A percentile compares a stretch with the other conserved stretches of the same genome.
Conservation (phyloP, 2,329 filamentous ascomycete species). For the Hypoxylon sp. region DNA sequence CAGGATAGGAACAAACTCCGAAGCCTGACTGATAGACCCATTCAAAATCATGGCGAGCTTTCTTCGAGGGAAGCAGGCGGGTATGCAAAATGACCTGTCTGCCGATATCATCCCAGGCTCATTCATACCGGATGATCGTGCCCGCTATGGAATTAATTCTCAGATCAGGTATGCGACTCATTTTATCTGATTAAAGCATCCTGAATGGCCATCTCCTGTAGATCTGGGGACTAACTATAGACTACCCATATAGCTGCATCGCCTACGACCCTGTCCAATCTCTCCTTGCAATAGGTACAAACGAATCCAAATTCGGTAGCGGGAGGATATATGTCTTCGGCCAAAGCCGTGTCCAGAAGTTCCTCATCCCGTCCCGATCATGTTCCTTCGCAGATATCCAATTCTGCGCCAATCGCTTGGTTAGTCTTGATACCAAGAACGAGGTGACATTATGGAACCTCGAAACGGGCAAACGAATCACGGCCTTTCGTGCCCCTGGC, state of each 20-base stretch:
- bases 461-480: constrained; percentile 74
- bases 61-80: constrained; percentile 91
- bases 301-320: constrained; percentile 84
- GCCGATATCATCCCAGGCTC: constrained; percentile 81
- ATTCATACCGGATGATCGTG: constrained; percentile 87
- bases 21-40: constrained; percentile 30
- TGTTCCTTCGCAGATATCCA: constrained; percentile 82
- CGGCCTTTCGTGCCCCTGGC: constrained; percentile 81
- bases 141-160: constrained; percentile 85
- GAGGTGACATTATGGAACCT: constrained; percentile 89
- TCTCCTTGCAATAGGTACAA: constrained; percentile 90
- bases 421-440: constrained; percentile 87
- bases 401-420: constrained; percentile 87
- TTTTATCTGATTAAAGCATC: background rate
- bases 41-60: constrained; percentile 81
- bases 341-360: constrained; percentile 81
- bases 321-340: constrained; percentile 93
- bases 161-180: constrained; percentile 69
- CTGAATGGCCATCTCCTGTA: constrained; percentile 3
- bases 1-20: constrained; percentile 15
- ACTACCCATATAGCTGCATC: constrained; percentile 74
- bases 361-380: constrained; percentile 77
- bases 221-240: constrained; percentile 20
- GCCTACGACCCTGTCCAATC: constrained; percentile 96
- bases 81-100: constrained; percentile 92